These are phyloP conservation scores for Aspergillus indologenus DNA, from an alignment of 495 filamentous ascomycete genomes.

Conservation along the genomic window DNA sequence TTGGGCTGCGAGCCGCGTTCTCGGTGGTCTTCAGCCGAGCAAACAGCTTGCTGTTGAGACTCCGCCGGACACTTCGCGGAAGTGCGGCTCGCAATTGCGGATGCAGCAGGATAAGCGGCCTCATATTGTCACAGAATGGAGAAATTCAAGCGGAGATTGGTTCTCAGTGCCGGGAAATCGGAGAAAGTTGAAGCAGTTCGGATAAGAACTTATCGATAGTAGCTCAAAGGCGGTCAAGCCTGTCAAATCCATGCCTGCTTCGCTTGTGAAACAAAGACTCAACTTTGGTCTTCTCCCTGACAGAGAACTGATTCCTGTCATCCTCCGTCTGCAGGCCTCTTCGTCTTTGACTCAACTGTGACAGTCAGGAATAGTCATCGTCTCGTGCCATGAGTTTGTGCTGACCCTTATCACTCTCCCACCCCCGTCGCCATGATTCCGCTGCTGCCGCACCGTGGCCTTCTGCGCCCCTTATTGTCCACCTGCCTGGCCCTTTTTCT, in stretches of 20 bases:
- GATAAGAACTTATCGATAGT: neutral
- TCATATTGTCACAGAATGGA: slow-evolving; percentile 18
- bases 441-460: slow-evolving; percentile 24
- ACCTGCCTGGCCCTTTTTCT: slow-evolving; percentile 28
- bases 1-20: slow-evolving; percentile 23
- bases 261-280: neutral
- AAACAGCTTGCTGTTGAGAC: slow-evolving; percentile 28
- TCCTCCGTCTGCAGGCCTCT: neutral
- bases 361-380: neutral
- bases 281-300: neutral
- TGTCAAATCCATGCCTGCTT: neutral
- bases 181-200: neutral
- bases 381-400: slow-evolving; percentile 3
- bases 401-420: slow-evolving; percentile 5
- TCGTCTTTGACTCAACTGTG: neutral
- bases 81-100: slow-evolving; percentile 34
- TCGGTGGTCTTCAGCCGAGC: slow-evolving; percentile 33
- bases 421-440: slow-evolving; percentile 26
- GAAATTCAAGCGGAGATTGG: neutral
- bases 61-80: slow-evolving; percentile 25
- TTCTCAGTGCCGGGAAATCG: neutral
- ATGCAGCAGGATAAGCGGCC: slow-evolving; percentile 30
- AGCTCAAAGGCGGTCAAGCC: neutral
- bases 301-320: neutral
- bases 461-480: slow-evolving; percentile 27